Conservation (phyloP, 2,329 filamentous ascomycete genomes). For the Arthrobotrys pseudoclavata region DNA sequence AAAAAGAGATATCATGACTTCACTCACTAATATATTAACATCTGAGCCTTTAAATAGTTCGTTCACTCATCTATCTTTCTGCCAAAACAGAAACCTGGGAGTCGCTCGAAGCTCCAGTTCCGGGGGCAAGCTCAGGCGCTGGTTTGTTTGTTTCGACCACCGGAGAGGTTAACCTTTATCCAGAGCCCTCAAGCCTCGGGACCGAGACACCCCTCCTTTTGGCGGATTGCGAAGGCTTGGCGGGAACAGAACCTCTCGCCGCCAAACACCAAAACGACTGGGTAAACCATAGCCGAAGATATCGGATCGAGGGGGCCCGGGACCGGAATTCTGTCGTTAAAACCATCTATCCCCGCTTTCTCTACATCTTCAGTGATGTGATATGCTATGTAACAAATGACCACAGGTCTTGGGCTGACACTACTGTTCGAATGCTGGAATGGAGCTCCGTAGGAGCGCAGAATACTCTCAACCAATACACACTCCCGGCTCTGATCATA, state of each 20-base stretch:
- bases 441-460: conserved; percentile 9
- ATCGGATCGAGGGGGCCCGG: not conserved
- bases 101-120: not conserved
- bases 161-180: conserved; percentile 30
- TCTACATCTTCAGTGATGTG: conserved; percentile 26
- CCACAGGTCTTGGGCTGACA: conserved; percentile 2
- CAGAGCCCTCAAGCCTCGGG: conserved; percentile 4
- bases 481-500: conserved; percentile 12
- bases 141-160: not conserved
- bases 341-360: conserved; percentile 24
- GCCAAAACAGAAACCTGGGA: not conserved
- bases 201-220: conserved; percentile 21
- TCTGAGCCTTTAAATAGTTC: not conserved
- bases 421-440: not conserved
- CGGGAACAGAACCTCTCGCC: conserved; percentile 1
- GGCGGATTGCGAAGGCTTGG: conserved; percentile 33
- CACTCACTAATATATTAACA: not conserved
- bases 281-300: not conserved
- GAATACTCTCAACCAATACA: conserved; percentile 1
- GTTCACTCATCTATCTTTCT: not conserved
- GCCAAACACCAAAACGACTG: conserved; percentile 17
- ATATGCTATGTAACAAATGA: conserved; percentile 22
- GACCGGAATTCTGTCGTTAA: conserved; percentile 3
- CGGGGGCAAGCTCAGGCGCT: not conserved
- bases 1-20: too few species aligned